Evolutionary conservation across 148 eudicot species (phyloP).

Genomic region (Dysphania ambrosioides): DNA sequence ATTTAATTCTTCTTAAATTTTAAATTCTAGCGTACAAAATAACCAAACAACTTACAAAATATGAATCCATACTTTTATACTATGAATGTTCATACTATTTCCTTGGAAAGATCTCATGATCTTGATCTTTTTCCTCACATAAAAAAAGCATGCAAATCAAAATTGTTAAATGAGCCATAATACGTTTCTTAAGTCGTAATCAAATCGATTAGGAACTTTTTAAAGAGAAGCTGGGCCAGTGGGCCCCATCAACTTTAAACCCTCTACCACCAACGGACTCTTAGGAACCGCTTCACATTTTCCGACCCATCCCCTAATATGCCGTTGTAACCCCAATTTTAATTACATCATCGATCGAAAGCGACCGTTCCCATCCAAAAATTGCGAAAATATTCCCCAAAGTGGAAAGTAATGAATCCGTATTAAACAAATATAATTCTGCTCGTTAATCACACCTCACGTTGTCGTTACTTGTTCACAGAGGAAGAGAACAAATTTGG

Average conservation of each 20-base stretch:
- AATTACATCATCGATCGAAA: background rate
- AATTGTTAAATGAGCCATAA: too few species aligned
- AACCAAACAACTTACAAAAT: too few species aligned
- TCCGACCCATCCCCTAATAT: background rate
- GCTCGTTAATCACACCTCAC: constrained; percentile 5
- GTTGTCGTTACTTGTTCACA: background rate
- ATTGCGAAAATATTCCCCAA: background rate
- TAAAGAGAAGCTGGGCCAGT: background rate
- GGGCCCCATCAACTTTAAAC: background rate
- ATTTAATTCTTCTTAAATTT: too few species aligned
- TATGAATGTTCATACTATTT: too few species aligned
- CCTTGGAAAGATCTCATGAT: too few species aligned
- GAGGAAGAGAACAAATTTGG: background rate
- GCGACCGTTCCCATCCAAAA: background rate
- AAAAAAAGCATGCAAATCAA: too few species aligned
- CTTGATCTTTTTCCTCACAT: too few species aligned
- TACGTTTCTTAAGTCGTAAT: background rate
- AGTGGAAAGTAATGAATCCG: background rate
- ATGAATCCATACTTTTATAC: too few species aligned
- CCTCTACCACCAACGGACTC: too few species aligned
- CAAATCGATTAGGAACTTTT: background rate
- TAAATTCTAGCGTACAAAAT: too few species aligned
- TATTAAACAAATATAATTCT: background rate
- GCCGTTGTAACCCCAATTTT: background rate
- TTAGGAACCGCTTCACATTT: background rate